Evolutionary conservation across 129 eudicot species (phyloP).

Genomic region (Dittrichia graveolens): DNA sequence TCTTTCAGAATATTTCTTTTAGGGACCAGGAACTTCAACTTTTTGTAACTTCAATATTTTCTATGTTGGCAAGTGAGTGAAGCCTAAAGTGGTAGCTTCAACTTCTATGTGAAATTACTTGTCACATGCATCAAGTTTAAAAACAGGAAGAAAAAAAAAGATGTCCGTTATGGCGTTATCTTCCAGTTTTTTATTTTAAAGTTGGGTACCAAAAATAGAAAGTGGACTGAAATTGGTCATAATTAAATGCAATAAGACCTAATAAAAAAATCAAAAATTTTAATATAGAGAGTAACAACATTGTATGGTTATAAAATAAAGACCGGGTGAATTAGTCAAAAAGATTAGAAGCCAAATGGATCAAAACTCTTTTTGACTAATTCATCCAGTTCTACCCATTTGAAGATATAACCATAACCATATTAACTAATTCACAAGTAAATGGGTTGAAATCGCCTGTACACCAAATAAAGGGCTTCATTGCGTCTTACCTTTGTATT

Average conservation of each 20-base stretch:
- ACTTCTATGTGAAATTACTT: neutral
- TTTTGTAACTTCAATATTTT: neutral
- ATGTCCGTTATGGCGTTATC: neutral
- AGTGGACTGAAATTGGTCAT: neutral
- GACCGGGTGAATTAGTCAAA: neutral
- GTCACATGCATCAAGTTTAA: neutral
- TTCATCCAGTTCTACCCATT: neutral
- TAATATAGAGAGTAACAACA: neutral
- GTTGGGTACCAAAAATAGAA: neutral
- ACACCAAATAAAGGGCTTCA: neutral
- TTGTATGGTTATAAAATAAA: neutral
- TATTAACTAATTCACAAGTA: neutral
- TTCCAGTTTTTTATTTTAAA: conserved; percentile 5
- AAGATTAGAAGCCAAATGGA: too few relatives aligned
- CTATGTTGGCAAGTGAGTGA: too few relatives aligned
- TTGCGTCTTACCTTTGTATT: conserved; percentile 34
- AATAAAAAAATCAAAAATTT: neutral
- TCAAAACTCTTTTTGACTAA: too few relatives aligned
- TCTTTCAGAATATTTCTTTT: neutral
- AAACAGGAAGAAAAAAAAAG: neutral
- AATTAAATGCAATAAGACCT: neutral
- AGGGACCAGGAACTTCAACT: neutral
- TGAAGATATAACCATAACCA: neutral
- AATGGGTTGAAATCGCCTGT: neutral
- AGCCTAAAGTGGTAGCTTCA: neutral